Evolutionary conservation across 305 asterid genomes (phyloP).

Genomic region (Fraxinus floribunda): DNA sequence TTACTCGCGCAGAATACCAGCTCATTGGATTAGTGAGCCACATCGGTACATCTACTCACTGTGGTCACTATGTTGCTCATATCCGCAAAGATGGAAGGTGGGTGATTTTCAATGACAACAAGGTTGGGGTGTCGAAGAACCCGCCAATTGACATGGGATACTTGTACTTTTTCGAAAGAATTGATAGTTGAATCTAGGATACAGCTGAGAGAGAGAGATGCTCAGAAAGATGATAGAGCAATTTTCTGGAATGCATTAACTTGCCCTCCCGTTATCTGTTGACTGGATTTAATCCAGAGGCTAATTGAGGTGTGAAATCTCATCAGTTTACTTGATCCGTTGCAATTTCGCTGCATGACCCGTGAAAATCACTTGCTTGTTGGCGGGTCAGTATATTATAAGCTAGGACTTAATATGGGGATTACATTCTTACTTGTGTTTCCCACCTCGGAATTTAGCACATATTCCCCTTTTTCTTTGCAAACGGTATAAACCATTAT

Average conservation of each 20-base stretch:
- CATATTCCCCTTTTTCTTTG: neutral
- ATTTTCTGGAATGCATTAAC: neutral
- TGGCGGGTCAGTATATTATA: neutral
- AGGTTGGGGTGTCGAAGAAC: conserved; percentile 77
- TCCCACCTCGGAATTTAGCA: neutral
- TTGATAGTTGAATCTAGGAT: conserved; percentile 40
- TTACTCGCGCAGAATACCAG: conserved; percentile 55
- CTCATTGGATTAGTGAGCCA: conserved; percentile 89
- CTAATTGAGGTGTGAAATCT: neutral
- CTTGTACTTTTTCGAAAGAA: conserved; percentile 86
- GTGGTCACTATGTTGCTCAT: conserved; percentile 93
- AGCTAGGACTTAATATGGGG: neutral
- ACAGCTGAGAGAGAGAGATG: conserved; percentile 8
- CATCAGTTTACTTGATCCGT: neutral
- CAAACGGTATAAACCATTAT: neutral
- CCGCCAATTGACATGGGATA: conserved; percentile 95
- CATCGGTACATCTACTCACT: conserved; percentile 93
- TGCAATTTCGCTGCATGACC: neutral
- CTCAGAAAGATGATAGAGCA: neutral
- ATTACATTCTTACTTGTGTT: neutral
- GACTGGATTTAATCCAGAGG: neutral
- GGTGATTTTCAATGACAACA: conserved; percentile 90
- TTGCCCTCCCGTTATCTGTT: neutral
- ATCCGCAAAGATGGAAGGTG: conserved; percentile 75
- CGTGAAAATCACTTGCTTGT: neutral